Percentiles rank a stretch among this genome's conserved stretches.
These are phyloP conservation scores for Mucor indicus DNA, from an alignment of 371 early-diverging fungal genomes.

Conservation along the genomic window DNA sequence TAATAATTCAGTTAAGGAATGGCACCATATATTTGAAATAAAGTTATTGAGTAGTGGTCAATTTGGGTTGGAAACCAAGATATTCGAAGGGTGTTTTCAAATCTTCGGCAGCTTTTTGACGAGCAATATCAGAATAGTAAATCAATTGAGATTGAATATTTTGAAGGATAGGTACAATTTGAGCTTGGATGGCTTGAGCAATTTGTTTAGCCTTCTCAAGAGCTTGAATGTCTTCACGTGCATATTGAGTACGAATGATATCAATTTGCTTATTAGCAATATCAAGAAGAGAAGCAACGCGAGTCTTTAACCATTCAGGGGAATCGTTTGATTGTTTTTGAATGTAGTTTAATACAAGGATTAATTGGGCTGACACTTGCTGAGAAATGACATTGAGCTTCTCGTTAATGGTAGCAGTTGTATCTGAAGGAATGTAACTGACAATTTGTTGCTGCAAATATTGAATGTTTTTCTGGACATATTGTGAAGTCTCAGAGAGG, in stretches of 20 bases:
- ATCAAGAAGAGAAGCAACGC: slow-evolving; percentile 46
- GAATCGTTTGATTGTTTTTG: slow-evolving; percentile 18
- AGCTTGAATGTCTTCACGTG: slow-evolving; percentile 44
- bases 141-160: slow-evolving; percentile 42
- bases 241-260: slow-evolving; percentile 45
- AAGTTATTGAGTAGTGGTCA: too few species aligned
- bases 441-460: slow-evolving; percentile 30
- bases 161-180: slow-evolving; percentile 59
- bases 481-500: slow-evolving; percentile 24
- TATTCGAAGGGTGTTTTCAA: too few species aligned
- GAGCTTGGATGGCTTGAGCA: slow-evolving; percentile 47
- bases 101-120: too few species aligned
- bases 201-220: slow-evolving; percentile 59
- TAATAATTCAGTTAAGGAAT: too few species aligned
- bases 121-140: slow-evolving; percentile 31
- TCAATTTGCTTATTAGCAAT: slow-evolving; percentile 52
- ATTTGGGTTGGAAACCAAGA: too few species aligned
- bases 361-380: slow-evolving; percentile 24
- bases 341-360: slow-evolving; percentile 11
- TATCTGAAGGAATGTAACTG: slow-evolving; percentile 23
- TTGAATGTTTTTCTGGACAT: slow-evolving; percentile 34
- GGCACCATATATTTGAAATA: too few species aligned
- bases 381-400: slow-evolving; percentile 21
- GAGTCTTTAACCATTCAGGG: slow-evolving; percentile 52
- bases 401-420: slow-evolving; percentile 24